Evolutionary conservation across 805 yeast genomes (phyloP).

Genomic region (Starmerella ratchasimensis): DNA sequence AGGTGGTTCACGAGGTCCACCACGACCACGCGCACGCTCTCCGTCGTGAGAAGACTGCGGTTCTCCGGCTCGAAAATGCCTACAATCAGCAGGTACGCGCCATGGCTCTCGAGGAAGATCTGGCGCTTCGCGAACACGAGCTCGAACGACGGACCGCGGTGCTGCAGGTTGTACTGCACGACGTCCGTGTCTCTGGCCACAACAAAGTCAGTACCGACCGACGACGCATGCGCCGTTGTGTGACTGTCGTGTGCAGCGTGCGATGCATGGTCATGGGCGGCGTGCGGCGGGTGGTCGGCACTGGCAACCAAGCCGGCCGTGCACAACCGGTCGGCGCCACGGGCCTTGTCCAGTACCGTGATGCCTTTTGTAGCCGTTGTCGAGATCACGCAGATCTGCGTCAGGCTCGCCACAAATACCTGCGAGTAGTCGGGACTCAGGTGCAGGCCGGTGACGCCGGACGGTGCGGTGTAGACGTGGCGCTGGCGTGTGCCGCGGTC

Average conservation of each 20-base stretch:
- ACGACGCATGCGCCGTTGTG: too few species aligned
- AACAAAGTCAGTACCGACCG: constrained; percentile 36
- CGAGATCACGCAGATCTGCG: constrained; percentile 52
- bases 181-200: constrained; percentile 55
- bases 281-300: too few species aligned
- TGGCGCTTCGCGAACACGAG: constrained; percentile 45
- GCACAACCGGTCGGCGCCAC: constrained; percentile 37
- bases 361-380: constrained; percentile 45
- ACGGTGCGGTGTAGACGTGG: constrained; percentile 48
- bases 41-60: constrained; percentile 15
- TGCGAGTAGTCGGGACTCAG: constrained; percentile 31
- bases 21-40: constrained; percentile 46
- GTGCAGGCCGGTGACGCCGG: constrained; percentile 69
- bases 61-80: constrained; percentile 8
- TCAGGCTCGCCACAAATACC: constrained; percentile 62
- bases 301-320: too few species aligned
- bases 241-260: too few species aligned
- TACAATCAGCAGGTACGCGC: constrained; percentile 38
- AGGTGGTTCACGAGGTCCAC: constrained; percentile 59
- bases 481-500: constrained; percentile 88
- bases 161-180: constrained; percentile 38
- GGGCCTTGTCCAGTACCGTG: constrained; percentile 31
- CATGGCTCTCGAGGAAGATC: constrained; percentile 33
- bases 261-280: too few species aligned
- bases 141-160: constrained; percentile 34